Evolutionary conservation across 1,284 basidiomycete genomes (phyloP), one percentile per base, ranked within the genome.

Genomic region (Gastroboletus turbinatus): DNA sequence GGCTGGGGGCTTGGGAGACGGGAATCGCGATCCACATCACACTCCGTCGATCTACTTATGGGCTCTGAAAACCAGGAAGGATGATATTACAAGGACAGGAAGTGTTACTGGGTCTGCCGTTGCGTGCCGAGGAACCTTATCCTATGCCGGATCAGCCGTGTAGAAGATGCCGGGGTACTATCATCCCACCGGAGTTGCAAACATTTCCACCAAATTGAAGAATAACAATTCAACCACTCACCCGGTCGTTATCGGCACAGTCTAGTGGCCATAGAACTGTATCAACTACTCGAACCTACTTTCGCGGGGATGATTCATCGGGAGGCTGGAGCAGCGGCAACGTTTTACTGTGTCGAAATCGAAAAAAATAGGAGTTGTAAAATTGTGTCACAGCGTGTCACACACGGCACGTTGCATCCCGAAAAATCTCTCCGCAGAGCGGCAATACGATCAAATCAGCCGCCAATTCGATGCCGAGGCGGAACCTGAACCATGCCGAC

Each of bases 41-140:
- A 46, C 30, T 46, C 42, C 32, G 50, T 64, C 43, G 40, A 50
- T 53, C 53, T 56, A 60, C 54, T 56, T 62, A 67, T 46, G 44
- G 40, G 45, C 42, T 16, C 46, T 27, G 46, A 51, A 63, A 57
- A 33, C 27, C 42, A 33, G 29, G 25, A 48, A 29, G 48, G 23
- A 47, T 9, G 27, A 23, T 23, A 39, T 59, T 57, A 48, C 49
- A 19, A 57, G 52, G 40, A 40, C 43, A 40, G 43, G 35, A 49
- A 23, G 40, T 32, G 39, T 29, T 11, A 36, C 48, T 47, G 36
- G 35, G n/a, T 38, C 35, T 50, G 45, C 56, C 50, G 42, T 21
- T 46, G 46, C 33, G 2, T 61, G 61, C 61, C 63, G 63, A 66
- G 32, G 23, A 62, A 66, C 58, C 53, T 47, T 52, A 50, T 39